Evolutionary conservation across 495 filamentous ascomycete genomes (phyloP), one percentile per base, ranked within the genome.

Genomic region (Penicillium manginii): DNA sequence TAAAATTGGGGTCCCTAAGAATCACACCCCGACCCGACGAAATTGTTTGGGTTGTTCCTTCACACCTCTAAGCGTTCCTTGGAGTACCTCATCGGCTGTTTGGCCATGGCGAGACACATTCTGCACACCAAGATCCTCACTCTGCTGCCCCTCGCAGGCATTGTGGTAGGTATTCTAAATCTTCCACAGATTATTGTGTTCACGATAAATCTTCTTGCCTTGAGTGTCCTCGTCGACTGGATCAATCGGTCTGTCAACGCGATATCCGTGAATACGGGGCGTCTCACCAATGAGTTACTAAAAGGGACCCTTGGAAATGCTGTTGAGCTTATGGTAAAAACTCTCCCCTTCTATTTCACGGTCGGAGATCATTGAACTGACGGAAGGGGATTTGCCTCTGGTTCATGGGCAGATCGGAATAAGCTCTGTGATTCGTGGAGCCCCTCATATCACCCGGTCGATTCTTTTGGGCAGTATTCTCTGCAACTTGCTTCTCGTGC

Each of bases 291-390:
- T 45, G 68, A 63, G 31, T 22, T 71, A 32, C 58, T 71, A n/a
- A 71, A 65, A 40, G 68, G 67, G 19, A 67, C 64, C 18, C 39
- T 71, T 3, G 68, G 68, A 12, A 71, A 69, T 32, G 32, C 64
- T 4, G 54, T 71, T 11, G 68, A 71, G 45, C 31, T 71, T 12
- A 63, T 71, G 52, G 60, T 69, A 35, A 57, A 47, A 29, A 12
- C 22, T 21, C 11, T 37, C 35, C 35, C 14, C 5, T 45, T 19
- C 14, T 48, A 31, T 32, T 3, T 40, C 19, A 33, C 10, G 33
- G 57, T 14, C 21, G 9, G n/a, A 43, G n/a, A 43, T 3, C 15
- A 19, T 17, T 17, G 40, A 19, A n/a, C 40, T 43, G 40, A 43
- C 10, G 2, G 4, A 43, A 9, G n/a, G 3, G 40, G 15, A 6